phyloP scores from a whole-genome alignment of 805 yeast genomes.

The Metschnikowia henanensis region DNA sequence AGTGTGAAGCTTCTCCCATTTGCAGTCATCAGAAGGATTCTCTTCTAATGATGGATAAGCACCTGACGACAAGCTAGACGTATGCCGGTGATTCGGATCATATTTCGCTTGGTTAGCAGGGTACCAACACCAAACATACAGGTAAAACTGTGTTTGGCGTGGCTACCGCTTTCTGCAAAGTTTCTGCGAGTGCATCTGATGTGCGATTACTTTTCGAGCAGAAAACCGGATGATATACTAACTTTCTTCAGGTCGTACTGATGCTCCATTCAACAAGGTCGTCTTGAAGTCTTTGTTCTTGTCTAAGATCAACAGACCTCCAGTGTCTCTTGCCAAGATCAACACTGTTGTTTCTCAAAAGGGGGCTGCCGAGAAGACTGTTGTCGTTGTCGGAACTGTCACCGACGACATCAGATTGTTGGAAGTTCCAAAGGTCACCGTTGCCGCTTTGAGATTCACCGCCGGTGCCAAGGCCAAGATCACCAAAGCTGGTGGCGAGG shows the following conservation, averaged over 20 bases:
- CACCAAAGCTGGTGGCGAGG: slow-evolving; percentile 99
- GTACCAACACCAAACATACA: slow-evolving; percentile 3
- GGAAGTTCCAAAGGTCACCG: slow-evolving; percentile 94
- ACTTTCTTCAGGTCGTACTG: slow-evolving; percentile 83
- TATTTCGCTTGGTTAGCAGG: neutral
- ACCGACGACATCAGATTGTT: slow-evolving; percentile 96
- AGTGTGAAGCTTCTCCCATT: neutral
- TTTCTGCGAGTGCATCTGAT: slow-evolving; percentile 31
- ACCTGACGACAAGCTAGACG: neutral
- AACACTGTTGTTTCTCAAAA: slow-evolving; percentile 76
- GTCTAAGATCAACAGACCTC: slow-evolving; percentile 99
- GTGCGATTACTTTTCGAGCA: slow-evolving; percentile 46
- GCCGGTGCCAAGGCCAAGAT: slow-evolving; percentile 98
- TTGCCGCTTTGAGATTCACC: slow-evolving; percentile 99
- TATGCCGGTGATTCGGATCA: neutral
- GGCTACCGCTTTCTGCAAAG: neutral
- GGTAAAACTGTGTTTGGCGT: slow-evolving; percentile 15
- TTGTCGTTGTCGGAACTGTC: slow-evolving; percentile 99
- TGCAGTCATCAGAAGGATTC: slow-evolving; percentile 1
- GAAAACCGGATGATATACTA: slow-evolving; percentile 35
- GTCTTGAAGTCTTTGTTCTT: slow-evolving; percentile 92
- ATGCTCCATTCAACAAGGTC: slow-evolving; percentile 98
- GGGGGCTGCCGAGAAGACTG: slow-evolving; percentile 75
- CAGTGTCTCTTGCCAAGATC: slow-evolving; percentile 94
- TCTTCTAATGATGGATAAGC: neutral